Base-by-base conservation (phyloP, 202 grass and related monocot genomes). In the Carex arenaria region DNA sequence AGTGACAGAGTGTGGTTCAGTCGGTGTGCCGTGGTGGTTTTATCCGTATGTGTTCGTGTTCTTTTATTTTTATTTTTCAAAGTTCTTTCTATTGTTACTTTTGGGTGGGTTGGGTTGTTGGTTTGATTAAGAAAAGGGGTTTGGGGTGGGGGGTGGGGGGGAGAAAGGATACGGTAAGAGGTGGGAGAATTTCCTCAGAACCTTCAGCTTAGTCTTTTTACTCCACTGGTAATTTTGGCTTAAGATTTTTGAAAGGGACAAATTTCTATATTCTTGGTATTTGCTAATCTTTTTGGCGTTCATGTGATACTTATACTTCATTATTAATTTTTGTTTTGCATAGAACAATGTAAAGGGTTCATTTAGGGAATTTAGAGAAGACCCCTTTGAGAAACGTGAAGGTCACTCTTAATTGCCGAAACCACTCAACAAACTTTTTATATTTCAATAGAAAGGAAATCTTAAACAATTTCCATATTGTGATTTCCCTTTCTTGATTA, bases 241-340 rank as follows among this genome's bases (percentile, higher is more conserved):
- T 14, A 59, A 57, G 73, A 30, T n/a, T 78, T 59, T 78, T 59
- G 30, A 53, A 77, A 78, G 73, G 73, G 53, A 59, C 8, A 78
- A 36, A 57, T 19, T 57, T 31, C 52, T 71, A 59, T 36, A 19
- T 77, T 77, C 2, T 77, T 26, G 26, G 51, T 77, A 77, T 77
- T 56, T n/a, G 5, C 28, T n/a, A 1, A 57, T 53, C 15, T 18
- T 34, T 76, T 34, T 5, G 51, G 67, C 5, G 15, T 72, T 32
- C 22, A 75, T 9, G 30, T 51, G 12, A 10, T 56, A 59, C 22
- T 17, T 22, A 10, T 56, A 59, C 22, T 17, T 22, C 7, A 18
- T 30, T 15, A 2, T 34, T 32, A 10, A 57, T 36, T 57, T 57
- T 75, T 57, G 45, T 11, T 77, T 32, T 2, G 4, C 7, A 7